Base-by-base conservation (phyloP, 2,329 filamentous ascomycete species). In the Sclerotinia minor region DNA sequence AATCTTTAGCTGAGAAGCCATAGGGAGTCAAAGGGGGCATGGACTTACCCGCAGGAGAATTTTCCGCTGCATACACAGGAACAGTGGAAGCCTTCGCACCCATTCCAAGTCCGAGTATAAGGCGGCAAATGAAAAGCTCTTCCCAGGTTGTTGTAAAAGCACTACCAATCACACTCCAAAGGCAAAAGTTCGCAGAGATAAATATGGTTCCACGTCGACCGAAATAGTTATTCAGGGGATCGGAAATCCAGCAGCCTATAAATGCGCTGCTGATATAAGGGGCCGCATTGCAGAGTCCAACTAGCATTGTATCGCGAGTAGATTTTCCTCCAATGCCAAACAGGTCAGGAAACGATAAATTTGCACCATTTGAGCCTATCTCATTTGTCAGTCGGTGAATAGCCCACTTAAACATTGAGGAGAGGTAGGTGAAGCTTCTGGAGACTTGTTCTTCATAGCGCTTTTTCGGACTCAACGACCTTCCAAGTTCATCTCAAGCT, bases 181-280 rank as follows among this genome's bases (percentile, higher is more conserved):
- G 78, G 72, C 85, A 89, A 75, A 90, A 88, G 72, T 88, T 78
- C 19, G 84, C 85, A 8, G 83, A 83, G 52, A 88, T 76, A 74
- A 89, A 90, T 69, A 90, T 90, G 58, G 85, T 84, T 13, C 87
- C 86, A 64, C 87, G 84, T 44, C 88, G 86, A 47, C 87, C 87
- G 44, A 87, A 72, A 15, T 78, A 78, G 52, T 84, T 79, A 73
- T 90, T 90, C 19, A 86, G 72, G 1, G 87, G 87, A 65, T 89
- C 87, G 0, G 86, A 87, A 11, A 87, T 77, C 87, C 86, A 89
- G 24, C 55, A 67, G n/a, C 65, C 65, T 41, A 67, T 47, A 13
- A 67, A 45, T 67, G 83, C 79, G 26, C 82, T 83, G 64, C 67
- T 65, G 35, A 81, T 74, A 71, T 80, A 79, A 66, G 81, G 77